Percentiles rank a stretch among this genome's conserved stretches.
Conservation (phyloP, 2,329 filamentous ascomycete genomes). For the Paramyrothecium sp. region DNA sequence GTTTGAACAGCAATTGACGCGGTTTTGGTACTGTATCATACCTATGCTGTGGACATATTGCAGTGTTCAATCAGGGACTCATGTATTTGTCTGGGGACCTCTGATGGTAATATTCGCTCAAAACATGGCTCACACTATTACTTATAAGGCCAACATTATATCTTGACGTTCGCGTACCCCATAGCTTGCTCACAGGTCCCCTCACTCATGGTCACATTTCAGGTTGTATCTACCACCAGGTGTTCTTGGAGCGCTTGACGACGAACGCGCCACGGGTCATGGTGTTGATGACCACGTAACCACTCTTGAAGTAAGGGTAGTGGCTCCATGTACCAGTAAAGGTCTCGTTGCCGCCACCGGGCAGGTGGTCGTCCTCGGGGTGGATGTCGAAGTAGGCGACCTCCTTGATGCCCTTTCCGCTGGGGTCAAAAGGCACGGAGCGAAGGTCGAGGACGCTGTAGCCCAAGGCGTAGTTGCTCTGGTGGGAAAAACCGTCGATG, state of each 20-base stretch:
- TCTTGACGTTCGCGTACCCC: too few species aligned
- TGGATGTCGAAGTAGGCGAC: conserved; percentile 46
- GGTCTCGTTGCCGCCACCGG: conserved; percentile 29
- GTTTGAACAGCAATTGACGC: too few species aligned
- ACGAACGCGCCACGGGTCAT: conserved; percentile 41
- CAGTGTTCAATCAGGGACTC: too few species aligned
- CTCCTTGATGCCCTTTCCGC: conserved; percentile 38
- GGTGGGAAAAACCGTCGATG: conserved; percentile 37
- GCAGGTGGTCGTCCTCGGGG: conserved; percentile 42
- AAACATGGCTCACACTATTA: too few species aligned
- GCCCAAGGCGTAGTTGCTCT: conserved; percentile 46
- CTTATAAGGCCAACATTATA: too few species aligned
- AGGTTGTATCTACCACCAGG: background rate
- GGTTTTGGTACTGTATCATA: too few species aligned
- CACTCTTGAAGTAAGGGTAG: conserved; percentile 41
- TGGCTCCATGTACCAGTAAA: conserved; percentile 42
- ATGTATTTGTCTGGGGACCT: too few species aligned
- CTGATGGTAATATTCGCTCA: too few species aligned
- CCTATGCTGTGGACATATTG: too few species aligned
- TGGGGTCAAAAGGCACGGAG: conserved; percentile 27
- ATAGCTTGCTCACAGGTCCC: too few species aligned
- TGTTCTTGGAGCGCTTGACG: conserved; percentile 21
- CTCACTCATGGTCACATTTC: too few species aligned
- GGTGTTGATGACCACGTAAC: conserved; percentile 40
- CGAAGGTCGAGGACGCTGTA: conserved; percentile 32